Percentiles rank a stretch among this genome's conserved stretches.
Conservation (phyloP, 2,329 filamentous ascomycete species). For the Paradendryphiella salina region DNA sequence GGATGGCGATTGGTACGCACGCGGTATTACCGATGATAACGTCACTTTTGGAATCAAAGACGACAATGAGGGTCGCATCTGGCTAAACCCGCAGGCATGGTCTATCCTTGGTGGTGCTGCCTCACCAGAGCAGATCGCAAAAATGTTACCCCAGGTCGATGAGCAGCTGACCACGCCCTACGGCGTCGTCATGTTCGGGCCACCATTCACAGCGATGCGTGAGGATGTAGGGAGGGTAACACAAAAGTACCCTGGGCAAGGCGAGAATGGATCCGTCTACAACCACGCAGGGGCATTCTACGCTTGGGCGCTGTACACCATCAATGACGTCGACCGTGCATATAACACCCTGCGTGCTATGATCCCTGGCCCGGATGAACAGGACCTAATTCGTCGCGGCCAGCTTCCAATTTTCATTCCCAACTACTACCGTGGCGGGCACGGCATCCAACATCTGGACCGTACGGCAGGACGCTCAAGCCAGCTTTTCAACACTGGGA, state of each 20-base stretch:
- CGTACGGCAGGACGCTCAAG: constrained; percentile 59
- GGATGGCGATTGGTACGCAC: constrained; percentile 61
- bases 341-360: constrained; percentile 58
- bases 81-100: constrained; percentile 62
- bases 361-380: constrained; percentile 57
- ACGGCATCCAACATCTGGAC: constrained; percentile 24
- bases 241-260: constrained; percentile 61
- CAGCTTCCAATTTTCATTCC: constrained; percentile 62
- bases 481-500: constrained; percentile 63
- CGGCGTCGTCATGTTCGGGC: constrained; percentile 60
- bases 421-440: constrained; percentile 57
- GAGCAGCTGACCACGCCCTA: constrained; percentile 58
- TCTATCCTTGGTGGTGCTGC: constrained; percentile 60
- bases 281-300: constrained; percentile 63
- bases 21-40: constrained; percentile 61
- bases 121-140: constrained; percentile 47
- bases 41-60: constrained; percentile 57
- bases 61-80: constrained; percentile 60
- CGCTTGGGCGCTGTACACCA: constrained; percentile 57
- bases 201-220: constrained; percentile 59
- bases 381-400: constrained; percentile 57
- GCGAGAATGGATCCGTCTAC: constrained; percentile 63
- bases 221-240: constrained; percentile 63
- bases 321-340: constrained; percentile 56
- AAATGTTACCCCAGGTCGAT: constrained; percentile 57